A percentile compares a stretch with the other conserved stretches of the same genome.
Conservation (phyloP, 305 asterid genomes). For the Petunia hybrid region DNA sequence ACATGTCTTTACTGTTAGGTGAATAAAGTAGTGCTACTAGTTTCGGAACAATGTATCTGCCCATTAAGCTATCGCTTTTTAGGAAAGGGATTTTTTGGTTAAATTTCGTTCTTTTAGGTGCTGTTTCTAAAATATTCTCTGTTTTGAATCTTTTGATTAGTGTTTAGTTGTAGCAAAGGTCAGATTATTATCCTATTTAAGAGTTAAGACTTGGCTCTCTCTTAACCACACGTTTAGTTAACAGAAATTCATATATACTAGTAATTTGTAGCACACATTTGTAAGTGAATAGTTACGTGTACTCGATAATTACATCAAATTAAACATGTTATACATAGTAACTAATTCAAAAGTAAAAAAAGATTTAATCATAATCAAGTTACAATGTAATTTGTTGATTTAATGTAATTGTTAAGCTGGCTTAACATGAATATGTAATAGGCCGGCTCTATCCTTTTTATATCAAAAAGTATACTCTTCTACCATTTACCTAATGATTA, state of each 20-base stretch:
- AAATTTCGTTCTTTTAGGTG: not conserved
- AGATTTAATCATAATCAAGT: too few relatives aligned
- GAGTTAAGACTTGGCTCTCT: conserved; percentile 9
- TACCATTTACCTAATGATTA: conserved; percentile 24
- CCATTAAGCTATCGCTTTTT: not conserved
- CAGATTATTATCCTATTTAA: not conserved
- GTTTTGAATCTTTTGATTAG: not conserved
- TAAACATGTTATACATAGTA: too few relatives aligned
- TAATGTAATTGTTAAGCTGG: too few relatives aligned
- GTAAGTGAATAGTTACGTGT: too few relatives aligned
- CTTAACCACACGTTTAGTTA: not conserved
- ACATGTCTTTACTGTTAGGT: conserved; percentile 15
- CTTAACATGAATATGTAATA: not conserved
- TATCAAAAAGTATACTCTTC: not conserved
- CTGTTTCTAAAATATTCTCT: conserved; percentile 10
- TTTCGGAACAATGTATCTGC: not conserved
- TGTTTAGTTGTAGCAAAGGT: not conserved
- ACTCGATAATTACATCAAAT: too few relatives aligned
- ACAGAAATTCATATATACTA: conserved; percentile 2
- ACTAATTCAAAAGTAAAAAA: too few relatives aligned
- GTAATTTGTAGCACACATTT: not conserved
- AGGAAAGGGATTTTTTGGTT: not conserved
- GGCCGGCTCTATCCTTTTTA: conserved; percentile 13
- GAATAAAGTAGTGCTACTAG: not conserved
- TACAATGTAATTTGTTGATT: too few relatives aligned